phyloP scores from a whole-genome alignment of 257 asterid species.

The Schizonepeta tenuifolia region DNA sequence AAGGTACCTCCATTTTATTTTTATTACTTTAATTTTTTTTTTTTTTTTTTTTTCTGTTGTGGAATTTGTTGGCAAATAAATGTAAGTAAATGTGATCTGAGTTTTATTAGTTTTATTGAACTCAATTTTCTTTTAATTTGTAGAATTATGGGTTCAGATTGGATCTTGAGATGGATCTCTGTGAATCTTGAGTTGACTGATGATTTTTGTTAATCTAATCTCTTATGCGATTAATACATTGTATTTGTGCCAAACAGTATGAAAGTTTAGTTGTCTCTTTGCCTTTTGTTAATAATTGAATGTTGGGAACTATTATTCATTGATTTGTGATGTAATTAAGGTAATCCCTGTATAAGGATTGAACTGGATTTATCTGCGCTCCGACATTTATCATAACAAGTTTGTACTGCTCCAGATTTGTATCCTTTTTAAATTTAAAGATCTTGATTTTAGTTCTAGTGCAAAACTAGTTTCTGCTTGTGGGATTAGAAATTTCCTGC shows the following conservation, averaged over 20 bases:
- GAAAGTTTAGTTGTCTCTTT: not conserved
- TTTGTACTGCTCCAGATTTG: not conserved
- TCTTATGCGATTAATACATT: not conserved
- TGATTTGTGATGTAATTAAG: conserved; percentile 21
- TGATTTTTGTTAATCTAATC: not conserved
- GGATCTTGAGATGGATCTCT: conserved; percentile 47
- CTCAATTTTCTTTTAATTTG: conserved; percentile 3
- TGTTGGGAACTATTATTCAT: conserved; percentile 26
- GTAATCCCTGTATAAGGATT: conserved; percentile 16
- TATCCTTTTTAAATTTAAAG: not conserved
- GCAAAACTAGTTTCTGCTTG: not conserved
- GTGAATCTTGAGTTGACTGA: conserved; percentile 41
- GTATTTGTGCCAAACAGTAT: not conserved
- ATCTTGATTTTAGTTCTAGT: conserved; percentile 19
- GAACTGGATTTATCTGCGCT: conserved; percentile 21
- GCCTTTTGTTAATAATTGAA: not conserved
- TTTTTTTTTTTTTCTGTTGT: not conserved
- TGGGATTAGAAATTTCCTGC: not conserved
- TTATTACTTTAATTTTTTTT: no score
- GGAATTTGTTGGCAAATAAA: not conserved
- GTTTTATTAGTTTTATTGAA: not conserved
- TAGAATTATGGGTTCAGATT: conserved; percentile 25
- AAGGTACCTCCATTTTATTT: conserved; percentile 46
- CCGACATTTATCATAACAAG: not conserved
- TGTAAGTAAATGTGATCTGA: conserved; percentile 14